Evolutionary conservation across 495 filamentous ascomycete genomes (phyloP).

Genomic region (Lepraria neglecta): DNA sequence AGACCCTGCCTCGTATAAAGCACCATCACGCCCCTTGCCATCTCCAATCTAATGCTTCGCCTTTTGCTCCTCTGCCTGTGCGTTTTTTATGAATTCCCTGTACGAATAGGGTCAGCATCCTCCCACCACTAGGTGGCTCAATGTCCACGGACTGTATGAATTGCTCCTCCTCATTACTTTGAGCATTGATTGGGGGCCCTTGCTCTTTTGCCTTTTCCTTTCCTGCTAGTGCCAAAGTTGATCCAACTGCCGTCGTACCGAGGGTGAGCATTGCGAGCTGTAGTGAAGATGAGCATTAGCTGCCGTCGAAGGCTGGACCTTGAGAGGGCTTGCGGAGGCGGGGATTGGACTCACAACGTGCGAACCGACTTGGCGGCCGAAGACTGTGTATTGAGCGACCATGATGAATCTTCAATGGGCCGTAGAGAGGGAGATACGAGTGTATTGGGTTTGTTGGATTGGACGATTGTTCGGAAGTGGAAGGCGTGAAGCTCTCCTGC

Average conservation of each 20-base stretch:
- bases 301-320: background rate
- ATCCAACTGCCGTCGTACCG: slow-evolving; percentile 54
- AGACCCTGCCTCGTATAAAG: background rate
- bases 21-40: background rate
- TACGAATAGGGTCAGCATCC: slow-evolving; percentile 5
- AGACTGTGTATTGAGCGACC: slow-evolving; percentile 77
- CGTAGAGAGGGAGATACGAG: slow-evolving; percentile 37
- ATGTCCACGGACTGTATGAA: slow-evolving; percentile 78
- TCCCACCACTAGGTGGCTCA: slow-evolving; percentile 27
- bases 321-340: slow-evolving; percentile 12
- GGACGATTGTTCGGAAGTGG: slow-evolving; percentile 25
- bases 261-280: slow-evolving; percentile 87
- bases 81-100: slow-evolving; percentile 74
- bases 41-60: slow-evolving; percentile 42
- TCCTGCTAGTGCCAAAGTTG: slow-evolving; percentile 51
- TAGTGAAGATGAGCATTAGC: slow-evolving; percentile 1
- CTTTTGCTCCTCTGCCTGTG: slow-evolving; percentile 64
- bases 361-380: slow-evolving; percentile 87
- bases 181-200: slow-evolving; percentile 77
- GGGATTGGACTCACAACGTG: slow-evolving; percentile 67
- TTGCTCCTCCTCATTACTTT: slow-evolving; percentile 86
- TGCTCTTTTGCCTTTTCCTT: slow-evolving; percentile 53
- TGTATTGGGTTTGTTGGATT: slow-evolving; percentile 21
- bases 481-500: slow-evolving; percentile 25
- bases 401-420: slow-evolving; percentile 54